Base-by-base conservation (phyloP, 345 rosid genomes). In the Syzygium grande region DNA sequence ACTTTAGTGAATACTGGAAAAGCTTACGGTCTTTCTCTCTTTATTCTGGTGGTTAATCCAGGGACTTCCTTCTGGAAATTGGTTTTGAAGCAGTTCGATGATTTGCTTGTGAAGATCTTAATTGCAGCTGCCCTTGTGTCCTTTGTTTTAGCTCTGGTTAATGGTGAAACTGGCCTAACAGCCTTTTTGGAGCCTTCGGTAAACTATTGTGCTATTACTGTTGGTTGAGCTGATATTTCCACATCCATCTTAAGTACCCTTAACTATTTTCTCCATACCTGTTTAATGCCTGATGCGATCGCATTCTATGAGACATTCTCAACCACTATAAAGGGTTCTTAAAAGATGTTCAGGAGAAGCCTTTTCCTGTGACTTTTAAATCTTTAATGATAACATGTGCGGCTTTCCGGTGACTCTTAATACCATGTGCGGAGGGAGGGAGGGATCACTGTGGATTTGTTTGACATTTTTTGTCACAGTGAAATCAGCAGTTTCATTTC, bases 171-270 rank as follows among this genome's bases (percentile, higher is more conserved):
- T 87, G 99, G 99, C 86, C 92, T 98, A 90, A 92, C 94, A 87
- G 99, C 99, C 52, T 98, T 96, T 93, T 90, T 98, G 92, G 99
- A 98, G 95, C 99, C 99, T 92, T 98, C 94, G 92, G 99, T 98
- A 94, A 94, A 97, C 89, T 84, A n/a, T 90, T 29, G 84, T 85
- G 84, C 89, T 87, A 73, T 89, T 89, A 88, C 54, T 55, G 87
- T 88, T 88, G 80, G 6, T 51, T 78, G 86, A 59, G 34, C 79
- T 59, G 86, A 52, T 89, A 87, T 13, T 14, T 87, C 87, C 22
- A 14, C 23, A 5, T 87, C 27, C 22, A 9, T 73, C 80, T 73
- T 38, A 73, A 73, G 80, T 19, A 17, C 49, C 49, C 49, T 34
- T 34, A 38, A 73, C 11, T 17, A 73, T 73, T 73, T 19, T 34